Percentiles rank a stretch among this genome's conserved stretches.
These are phyloP conservation scores for Pneumocystis canis DNA, from an alignment of 1,139 yeast species.

Conservation along the genomic window DNA sequence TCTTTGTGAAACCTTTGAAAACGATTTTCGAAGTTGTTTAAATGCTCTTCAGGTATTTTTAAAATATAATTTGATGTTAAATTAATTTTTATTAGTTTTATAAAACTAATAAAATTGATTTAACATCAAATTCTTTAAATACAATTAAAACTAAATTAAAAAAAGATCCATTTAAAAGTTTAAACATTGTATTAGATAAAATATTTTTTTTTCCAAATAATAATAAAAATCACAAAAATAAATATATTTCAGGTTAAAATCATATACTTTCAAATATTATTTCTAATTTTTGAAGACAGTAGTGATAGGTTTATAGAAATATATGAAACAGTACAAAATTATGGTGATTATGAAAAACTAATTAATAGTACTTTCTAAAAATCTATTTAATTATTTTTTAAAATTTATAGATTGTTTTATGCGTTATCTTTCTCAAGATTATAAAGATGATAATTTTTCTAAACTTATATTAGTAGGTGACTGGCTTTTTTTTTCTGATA, in stretches of 20 bases:
- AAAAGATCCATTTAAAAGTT: conserved; percentile 6
- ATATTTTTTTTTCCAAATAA: conserved; percentile 1
- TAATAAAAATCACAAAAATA: neutral
- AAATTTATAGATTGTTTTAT: conserved; percentile 39
- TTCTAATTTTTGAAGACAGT: neutral
- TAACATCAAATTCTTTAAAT: conserved; percentile 5
- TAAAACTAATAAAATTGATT: neutral
- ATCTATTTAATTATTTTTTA: conserved; percentile 15
- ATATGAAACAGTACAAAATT: neutral
- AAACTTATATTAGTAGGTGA: conserved; percentile 57
- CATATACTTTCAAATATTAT: neutral
- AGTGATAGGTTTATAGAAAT: neutral
- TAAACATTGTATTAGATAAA: conserved; percentile 5
- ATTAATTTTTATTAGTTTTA: neutral
- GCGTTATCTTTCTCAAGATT: conserved; percentile 39
- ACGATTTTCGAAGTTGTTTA: conserved; percentile 74
- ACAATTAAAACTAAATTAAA: neutral
- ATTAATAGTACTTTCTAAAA: neutral
- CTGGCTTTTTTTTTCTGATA: conserved; percentile 63
- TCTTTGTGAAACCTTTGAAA: conserved; percentile 57
- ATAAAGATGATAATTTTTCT: conserved; percentile 49
- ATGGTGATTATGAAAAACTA: neutral
- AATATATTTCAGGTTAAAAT: neutral
- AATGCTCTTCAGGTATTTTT: conserved; percentile 50
- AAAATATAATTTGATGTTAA: conserved; percentile 22